Conservation (phyloP, 352 stramenopile genomes). For the Pythium vanterpoolii region DNA sequence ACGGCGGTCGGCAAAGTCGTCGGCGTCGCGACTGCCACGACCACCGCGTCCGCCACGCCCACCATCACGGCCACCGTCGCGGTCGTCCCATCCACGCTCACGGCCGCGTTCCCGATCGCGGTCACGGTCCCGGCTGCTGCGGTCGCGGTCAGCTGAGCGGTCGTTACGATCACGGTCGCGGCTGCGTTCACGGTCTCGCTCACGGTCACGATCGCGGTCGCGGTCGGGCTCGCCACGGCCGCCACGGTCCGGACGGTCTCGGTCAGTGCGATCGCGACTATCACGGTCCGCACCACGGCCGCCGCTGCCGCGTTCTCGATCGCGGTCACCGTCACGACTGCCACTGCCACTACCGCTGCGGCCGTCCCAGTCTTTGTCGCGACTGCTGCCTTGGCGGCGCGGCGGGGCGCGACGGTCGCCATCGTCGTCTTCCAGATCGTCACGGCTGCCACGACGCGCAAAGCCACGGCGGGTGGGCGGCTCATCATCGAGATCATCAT, state of each 20-base stretch:
- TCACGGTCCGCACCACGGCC: slow-evolving; percentile 33
- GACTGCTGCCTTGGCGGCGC: slow-evolving; percentile 27
- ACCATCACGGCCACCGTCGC: slow-evolving; percentile 10
- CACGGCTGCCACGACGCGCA: slow-evolving; percentile 25
- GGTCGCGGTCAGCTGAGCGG: slow-evolving; percentile 20
- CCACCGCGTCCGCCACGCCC: slow-evolving; percentile 10
- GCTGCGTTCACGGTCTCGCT: slow-evolving; percentile 19
- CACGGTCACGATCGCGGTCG: slow-evolving; percentile 20
- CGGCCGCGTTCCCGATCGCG: not conserved
- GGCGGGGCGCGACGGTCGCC: slow-evolving; percentile 30
- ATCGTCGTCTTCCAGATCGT: slow-evolving; percentile 36
- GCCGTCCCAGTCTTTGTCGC: slow-evolving; percentile 25
- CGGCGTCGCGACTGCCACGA: slow-evolving; percentile 23
- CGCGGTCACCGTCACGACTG: slow-evolving; percentile 23
- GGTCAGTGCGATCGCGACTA: slow-evolving; percentile 26
- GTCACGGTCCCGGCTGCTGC: slow-evolving; percentile 27
- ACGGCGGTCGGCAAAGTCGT: slow-evolving; percentile 32
- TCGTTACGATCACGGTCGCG: slow-evolving; percentile 29
- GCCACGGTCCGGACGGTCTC: slow-evolving; percentile 21
- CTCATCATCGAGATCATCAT: slow-evolving; percentile 56
- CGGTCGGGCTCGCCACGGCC: slow-evolving; percentile 38
- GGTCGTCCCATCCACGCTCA: slow-evolving; percentile 18
- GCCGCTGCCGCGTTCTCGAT: slow-evolving; percentile 28
- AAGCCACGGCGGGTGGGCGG: slow-evolving; percentile 20
- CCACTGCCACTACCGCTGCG: slow-evolving; percentile 41